These are phyloP conservation scores for Lavandula angustifolia DNA, from an alignment of 257 asterid genomes.

Conservation along the genomic window DNA sequence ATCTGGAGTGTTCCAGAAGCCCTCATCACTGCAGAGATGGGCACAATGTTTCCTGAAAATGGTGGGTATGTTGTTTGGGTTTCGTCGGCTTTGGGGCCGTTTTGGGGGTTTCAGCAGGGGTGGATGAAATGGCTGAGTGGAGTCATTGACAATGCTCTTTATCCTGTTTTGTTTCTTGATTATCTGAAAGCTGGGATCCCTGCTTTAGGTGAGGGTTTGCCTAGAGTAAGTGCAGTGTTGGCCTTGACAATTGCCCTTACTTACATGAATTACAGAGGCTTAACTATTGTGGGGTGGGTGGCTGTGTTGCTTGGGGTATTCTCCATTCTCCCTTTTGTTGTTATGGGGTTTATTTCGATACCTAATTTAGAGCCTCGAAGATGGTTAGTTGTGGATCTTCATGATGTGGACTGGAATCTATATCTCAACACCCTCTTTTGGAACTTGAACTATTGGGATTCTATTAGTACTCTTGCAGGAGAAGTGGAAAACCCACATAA, in stretches of 20 bases:
- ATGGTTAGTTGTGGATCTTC: constrained; percentile 52
- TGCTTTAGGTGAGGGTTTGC: constrained; percentile 49
- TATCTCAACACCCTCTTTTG: constrained; percentile 58
- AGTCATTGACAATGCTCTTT: constrained; percentile 59
- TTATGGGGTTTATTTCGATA: constrained; percentile 59
- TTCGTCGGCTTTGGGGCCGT: constrained; percentile 59
- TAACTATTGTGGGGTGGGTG: constrained; percentile 63
- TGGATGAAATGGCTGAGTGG: constrained; percentile 76
- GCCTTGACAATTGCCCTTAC: constrained; percentile 47
- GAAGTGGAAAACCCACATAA: constrained; percentile 57
- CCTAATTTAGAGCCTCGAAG: constrained; percentile 47
- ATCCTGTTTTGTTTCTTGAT: constrained; percentile 57
- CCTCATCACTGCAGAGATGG: constrained; percentile 63
- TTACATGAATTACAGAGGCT: constrained; percentile 60
- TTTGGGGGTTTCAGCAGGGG: constrained; percentile 71
- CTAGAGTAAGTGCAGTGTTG: constrained; percentile 44
- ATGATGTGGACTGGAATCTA: constrained; percentile 52
- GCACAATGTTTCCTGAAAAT: constrained; percentile 67
- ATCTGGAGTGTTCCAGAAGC: constrained; percentile 69
- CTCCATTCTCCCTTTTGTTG: constrained; percentile 54
- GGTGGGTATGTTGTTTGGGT: constrained; percentile 72
- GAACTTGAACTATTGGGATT: constrained; percentile 65
- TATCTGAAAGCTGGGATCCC: constrained; percentile 59
- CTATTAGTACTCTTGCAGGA: constrained; percentile 63
- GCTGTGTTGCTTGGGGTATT: constrained; percentile 55